A percentile compares a stretch with the other conserved stretches of the same genome.
Conservation (phyloP, 2,329 filamentous ascomycete genomes). For the Nemania sp. region DNA sequence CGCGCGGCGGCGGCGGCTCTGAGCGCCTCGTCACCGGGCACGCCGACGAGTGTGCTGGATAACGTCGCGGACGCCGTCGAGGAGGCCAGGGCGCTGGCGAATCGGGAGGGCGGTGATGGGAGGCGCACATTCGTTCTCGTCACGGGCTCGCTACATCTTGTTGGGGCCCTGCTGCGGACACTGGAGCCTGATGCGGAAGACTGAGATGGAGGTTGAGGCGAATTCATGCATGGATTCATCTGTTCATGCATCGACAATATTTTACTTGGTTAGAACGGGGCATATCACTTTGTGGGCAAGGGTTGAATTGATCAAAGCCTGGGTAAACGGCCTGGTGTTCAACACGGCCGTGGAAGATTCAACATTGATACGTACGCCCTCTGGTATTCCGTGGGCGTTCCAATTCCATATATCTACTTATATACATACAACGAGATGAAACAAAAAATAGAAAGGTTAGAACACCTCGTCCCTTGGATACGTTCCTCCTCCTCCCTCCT, state of each 20-base stretch:
- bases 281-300: neutral
- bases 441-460: no score
- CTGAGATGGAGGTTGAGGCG: conserved; percentile 22
- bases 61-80: conserved; percentile 74
- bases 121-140: conserved; percentile 65
- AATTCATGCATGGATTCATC: neutral
- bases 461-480: no score
- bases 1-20: conserved; percentile 66
- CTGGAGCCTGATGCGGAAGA: conserved; percentile 56
- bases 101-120: conserved; percentile 3
- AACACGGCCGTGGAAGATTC: conserved; percentile 3
- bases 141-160: conserved; percentile 84
- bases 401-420: no score
- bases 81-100: conserved; percentile 51
- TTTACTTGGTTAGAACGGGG: neutral
- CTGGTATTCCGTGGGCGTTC: neutral
- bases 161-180: conserved; percentile 76
- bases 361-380: neutral
- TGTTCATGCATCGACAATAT: neutral
- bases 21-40: conserved; percentile 56
- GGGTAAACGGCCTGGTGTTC: neutral
- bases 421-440: no score
- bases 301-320: neutral
- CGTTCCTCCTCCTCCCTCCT: no score
- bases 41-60: conserved; percentile 56